phyloP scores from a whole-genome alignment of 805 yeast genomes.

The Candida tibetensis region DNA sequence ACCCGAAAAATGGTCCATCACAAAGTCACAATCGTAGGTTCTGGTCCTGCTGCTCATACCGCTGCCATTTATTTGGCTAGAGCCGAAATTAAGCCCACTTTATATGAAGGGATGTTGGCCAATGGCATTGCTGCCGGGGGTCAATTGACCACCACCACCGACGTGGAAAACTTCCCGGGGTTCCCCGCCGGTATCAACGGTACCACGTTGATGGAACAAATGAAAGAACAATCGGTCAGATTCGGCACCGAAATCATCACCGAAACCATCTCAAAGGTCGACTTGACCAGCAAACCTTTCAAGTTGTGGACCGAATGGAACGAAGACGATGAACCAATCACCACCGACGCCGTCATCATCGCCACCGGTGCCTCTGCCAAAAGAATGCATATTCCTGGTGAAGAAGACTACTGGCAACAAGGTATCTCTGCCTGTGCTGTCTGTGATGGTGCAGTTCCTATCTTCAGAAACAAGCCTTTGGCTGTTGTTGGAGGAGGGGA shows the following conservation, averaged over 20 bases:
- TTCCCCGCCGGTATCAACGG: conserved; percentile 94
- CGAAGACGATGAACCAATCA: conserved; percentile 87
- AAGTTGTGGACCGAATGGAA: conserved; percentile 95
- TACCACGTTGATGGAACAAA: conserved; percentile 82
- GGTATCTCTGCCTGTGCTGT: conserved; percentile 99
- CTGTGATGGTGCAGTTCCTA: conserved; percentile 99
- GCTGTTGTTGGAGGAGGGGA: conserved; percentile 99
- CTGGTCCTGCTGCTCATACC: conserved; percentile 99
- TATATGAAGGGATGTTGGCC: conserved; percentile 95
- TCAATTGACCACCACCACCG: conserved; percentile 97
- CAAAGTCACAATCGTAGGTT: conserved; percentile 85
- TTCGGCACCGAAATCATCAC: conserved; percentile 95
- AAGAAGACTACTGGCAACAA: conserved; percentile 97
- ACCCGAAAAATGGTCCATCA: conserved; percentile 68
- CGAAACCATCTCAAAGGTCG: conserved; percentile 92
- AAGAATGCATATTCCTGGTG: conserved; percentile 93
- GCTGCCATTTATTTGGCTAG: conserved; percentile 97
- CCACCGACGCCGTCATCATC: conserved; percentile 87
- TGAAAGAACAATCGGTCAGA: conserved; percentile 82
- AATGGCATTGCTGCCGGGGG: conserved; percentile 99
- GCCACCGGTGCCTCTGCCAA: conserved; percentile 99
- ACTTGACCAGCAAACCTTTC: conserved; percentile 84
- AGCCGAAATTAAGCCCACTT: conserved; percentile 90
- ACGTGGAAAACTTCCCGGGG: conserved; percentile 98
- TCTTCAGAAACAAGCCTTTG: conserved; percentile 95